phyloP scores from a whole-genome alignment of 257 asterid species.

The Nyctanthes arbortristis region DNA sequence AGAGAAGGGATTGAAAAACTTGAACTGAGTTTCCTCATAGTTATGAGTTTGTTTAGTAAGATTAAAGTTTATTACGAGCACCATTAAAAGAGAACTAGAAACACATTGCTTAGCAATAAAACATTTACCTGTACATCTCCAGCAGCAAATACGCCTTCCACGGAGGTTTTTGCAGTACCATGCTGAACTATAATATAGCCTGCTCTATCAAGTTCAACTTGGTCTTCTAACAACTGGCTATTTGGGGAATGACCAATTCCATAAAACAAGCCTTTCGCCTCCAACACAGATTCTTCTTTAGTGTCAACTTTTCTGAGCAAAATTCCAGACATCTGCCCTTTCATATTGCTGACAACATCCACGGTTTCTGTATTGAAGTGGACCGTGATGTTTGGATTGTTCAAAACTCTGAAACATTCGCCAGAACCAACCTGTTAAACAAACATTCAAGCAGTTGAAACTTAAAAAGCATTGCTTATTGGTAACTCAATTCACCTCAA shows the following conservation, averaged over 20 bases:
- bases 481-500: conserved; percentile 47
- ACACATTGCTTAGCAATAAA: not conserved
- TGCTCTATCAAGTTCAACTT: conserved; percentile 76
- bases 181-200: conserved; percentile 68
- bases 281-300: conserved; percentile 66
- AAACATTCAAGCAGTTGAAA: conserved; percentile 93
- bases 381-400: conserved; percentile 94
- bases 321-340: conserved; percentile 96
- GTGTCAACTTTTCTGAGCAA: conserved; percentile 57
- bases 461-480: conserved; percentile 60
- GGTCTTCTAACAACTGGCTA: conserved; percentile 89
- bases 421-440: conserved; percentile 99
- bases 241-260: conserved; percentile 97
- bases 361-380: conserved; percentile 94
- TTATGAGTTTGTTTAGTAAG: too few species aligned
- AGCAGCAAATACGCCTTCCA: conserved; percentile 96
- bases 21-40: too few species aligned
- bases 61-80: too few species aligned
- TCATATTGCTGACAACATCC: conserved; percentile 95
- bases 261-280: conserved; percentile 90
- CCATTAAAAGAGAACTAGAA: too few species aligned
- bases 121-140: conserved; percentile 95
- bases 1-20: too few species aligned
- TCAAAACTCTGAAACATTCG: conserved; percentile 99
- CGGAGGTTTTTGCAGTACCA: conserved; percentile 63